Base-by-base conservation (phyloP, 352 stramenopile genomes). In the Globisporangium spinosum region DNA sequence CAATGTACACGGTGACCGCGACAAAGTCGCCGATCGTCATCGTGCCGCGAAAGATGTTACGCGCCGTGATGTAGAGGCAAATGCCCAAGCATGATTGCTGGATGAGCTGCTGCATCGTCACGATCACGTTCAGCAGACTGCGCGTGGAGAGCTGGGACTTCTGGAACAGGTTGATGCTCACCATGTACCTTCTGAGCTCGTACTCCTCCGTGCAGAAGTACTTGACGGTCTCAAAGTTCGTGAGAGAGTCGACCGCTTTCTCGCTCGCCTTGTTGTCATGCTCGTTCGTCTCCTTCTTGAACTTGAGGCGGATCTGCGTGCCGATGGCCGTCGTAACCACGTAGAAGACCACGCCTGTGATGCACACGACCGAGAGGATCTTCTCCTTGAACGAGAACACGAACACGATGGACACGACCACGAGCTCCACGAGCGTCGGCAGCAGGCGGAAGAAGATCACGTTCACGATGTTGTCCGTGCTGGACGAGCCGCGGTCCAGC, bases 201-300 rank as follows among this genome's bases (percentile, higher is more conserved):
- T 97, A 98, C 32, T 93, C 79, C 75, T 98, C 96, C 1, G 89
- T 95, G 40, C 92, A 97, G 67, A 98, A 98, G 68, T 98, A 98
- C 74, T 99, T 99, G 66, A 99, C 95, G 0, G 94, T 98, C 76
- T 99, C 96, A 70, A 98, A 99, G 68, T 99, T 98, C 17, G 98
- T 87, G n/a, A 99, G 78, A n/a, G 84, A 97, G 73, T 99, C 97
- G 2, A 97, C 98, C 1, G 92, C 85, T 58, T 96, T 97, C 67
- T 99, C 96, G 69, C 98, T 97, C 53, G 89, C 97, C 62, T 98
- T 88, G 80, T 99, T 99, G 73, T 99, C 96, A 74, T 98, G 88
- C 49, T 95, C 79, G 67, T 97, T 97, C 1, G 89, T 96, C 65
- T 91, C 75, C 56, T 98, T 98, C 62, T 98, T 95, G 74, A 98